These are phyloP conservation scores for Thermomucor indicae-seudaticae DNA, from an alignment of 371 early-diverging fungal species.

Conservation along the genomic window DNA sequence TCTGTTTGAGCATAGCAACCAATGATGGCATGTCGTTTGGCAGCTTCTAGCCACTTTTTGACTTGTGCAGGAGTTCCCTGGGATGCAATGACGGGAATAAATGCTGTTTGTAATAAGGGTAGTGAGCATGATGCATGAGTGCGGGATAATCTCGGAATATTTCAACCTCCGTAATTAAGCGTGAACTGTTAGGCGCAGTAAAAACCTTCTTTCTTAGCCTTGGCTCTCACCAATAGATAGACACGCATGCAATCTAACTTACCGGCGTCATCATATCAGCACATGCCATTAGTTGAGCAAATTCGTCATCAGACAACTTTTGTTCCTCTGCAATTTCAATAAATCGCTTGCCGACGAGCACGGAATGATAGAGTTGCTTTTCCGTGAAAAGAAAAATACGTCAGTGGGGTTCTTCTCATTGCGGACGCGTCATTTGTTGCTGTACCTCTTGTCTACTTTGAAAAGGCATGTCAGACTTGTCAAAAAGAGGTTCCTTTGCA, in stretches of 20 bases:
- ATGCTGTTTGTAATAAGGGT: conserved; percentile 27
- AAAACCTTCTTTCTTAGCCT: neutral
- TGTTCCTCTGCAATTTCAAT: conserved; percentile 42
- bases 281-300: conserved; percentile 17
- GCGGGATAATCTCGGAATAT: neutral
- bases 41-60: conserved; percentile 61
- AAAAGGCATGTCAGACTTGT: conserved; percentile 24
- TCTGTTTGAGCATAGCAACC: conserved; percentile 89
- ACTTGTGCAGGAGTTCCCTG: conserved; percentile 73
- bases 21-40: conserved; percentile 69
- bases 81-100: conserved; percentile 69
- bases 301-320: conserved; percentile 22
- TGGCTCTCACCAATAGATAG: neutral
- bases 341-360: conserved; percentile 23
- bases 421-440: conserved; percentile 7
- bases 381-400: neutral
- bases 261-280: conserved; percentile 44
- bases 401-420: neutral
- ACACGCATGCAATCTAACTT: too few relatives aligned
- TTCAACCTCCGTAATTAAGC: conserved; percentile 45
- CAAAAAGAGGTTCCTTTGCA: conserved; percentile 45
- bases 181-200: conserved; percentile 19
- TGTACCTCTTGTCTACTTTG: conserved; percentile 37
- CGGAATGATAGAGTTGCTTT: conserved; percentile 31
- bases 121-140: neutral